Evolutionary conservation across 306 rosid species (phyloP).

Genomic region (Vicia sativa): DNA sequence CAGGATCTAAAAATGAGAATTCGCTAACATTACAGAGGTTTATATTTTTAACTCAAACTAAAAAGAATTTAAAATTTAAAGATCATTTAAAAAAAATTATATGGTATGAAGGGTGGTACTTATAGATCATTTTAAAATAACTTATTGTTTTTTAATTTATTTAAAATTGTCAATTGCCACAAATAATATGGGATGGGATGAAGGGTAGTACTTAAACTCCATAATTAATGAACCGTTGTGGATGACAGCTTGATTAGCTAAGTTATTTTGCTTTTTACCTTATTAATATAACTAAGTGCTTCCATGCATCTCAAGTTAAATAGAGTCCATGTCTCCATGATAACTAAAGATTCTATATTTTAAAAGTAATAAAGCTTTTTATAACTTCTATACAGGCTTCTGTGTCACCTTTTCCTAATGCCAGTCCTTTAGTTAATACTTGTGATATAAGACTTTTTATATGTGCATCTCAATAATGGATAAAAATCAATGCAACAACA

Average conservation of each 20-base stretch:
- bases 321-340: constrained; percentile 23
- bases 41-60: too few species aligned
- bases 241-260: too few species aligned
- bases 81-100: too few species aligned
- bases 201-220: constrained; percentile 30
- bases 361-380: constrained; percentile 21
- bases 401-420: constrained; percentile 1
- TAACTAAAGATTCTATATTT: constrained; percentile 24
- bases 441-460: constrained; percentile 27
- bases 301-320: constrained; percentile 23
- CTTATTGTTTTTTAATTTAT: too few species aligned
- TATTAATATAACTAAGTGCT: constrained; percentile 22
- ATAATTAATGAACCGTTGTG: constrained; percentile 14
- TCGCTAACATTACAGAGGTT: too few species aligned
- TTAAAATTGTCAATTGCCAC: too few species aligned
- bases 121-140: too few species aligned
- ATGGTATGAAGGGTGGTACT: too few species aligned
- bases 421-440: constrained; percentile 26
- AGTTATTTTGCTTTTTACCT: constrained; percentile 33
- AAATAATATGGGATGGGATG: too few species aligned
- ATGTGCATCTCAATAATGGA: constrained; percentile 29
- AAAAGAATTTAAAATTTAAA: too few species aligned
- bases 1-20: too few species aligned
- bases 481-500: constrained; percentile 33
- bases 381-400: constrained; percentile 12